Conservation (phyloP, 148 eudicot species). For the Chenopodium berlandieri region DNA sequence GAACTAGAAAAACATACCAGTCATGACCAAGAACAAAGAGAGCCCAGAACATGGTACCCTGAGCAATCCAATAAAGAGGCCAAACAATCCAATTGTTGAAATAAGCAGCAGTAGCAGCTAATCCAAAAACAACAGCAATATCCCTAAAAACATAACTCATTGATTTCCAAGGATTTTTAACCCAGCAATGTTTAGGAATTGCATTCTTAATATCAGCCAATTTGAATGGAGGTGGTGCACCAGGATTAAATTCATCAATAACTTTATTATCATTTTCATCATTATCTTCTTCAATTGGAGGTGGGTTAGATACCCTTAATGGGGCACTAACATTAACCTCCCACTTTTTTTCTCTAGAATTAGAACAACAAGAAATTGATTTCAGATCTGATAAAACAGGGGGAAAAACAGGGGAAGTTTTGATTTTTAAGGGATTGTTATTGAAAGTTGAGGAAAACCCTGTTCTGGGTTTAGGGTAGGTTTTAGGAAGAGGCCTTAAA, state of each 20-base stretch:
- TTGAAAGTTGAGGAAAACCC: constrained; percentile 2
- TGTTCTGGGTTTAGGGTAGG: constrained; percentile 50
- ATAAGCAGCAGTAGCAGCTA: constrained; percentile 54
- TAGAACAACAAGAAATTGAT: constrained; percentile 1
- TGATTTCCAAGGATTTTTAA: constrained; percentile 70
- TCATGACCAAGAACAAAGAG: constrained; percentile 92
- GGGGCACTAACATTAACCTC: constrained; percentile 64
- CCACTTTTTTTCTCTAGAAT: constrained; percentile 45
- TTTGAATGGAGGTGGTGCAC: constrained; percentile 57
- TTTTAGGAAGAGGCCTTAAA: constrained; percentile 52
- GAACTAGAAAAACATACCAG: constrained; percentile 38
- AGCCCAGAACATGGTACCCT: constrained; percentile 86
- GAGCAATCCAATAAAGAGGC: constrained; percentile 85
- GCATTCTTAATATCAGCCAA: constrained; percentile 53
- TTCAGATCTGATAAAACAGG: constrained; percentile 23
- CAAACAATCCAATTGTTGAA: constrained; percentile 62
- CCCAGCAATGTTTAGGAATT: constrained; percentile 83
- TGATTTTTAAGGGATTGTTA: constrained; percentile 36
- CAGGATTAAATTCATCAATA: constrained; percentile 46
- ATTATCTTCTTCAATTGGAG: constrained; percentile 11
- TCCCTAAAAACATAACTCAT: constrained; percentile 73
- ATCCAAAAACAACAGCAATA: constrained; percentile 61
- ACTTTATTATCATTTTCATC: constrained; percentile 12
- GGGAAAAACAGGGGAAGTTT: constrained; percentile 17
- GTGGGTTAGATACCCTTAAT: constrained; percentile 29